phyloP scores from a whole-genome alignment of 371 early-diverging fungal genomes.

The Lichtheimia hyalospora region DNA sequence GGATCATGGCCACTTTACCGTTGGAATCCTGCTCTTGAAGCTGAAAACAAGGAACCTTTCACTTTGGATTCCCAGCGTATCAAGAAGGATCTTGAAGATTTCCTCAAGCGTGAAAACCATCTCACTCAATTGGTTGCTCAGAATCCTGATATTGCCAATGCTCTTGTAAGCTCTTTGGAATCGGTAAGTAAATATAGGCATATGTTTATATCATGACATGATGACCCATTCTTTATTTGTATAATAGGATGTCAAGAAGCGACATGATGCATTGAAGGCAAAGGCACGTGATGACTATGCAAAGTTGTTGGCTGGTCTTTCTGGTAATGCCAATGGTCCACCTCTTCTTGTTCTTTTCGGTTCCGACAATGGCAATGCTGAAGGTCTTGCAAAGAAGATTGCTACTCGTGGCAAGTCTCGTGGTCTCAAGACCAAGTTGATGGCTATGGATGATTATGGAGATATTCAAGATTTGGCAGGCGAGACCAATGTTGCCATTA shows the following conservation, averaged over 20 bases:
- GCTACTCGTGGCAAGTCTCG: slow-evolving; percentile 79
- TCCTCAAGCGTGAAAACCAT: slow-evolving; percentile 83
- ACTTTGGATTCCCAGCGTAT: slow-evolving; percentile 83
- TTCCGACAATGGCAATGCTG: slow-evolving; percentile 91
- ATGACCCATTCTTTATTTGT: background rate
- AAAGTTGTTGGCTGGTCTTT: slow-evolving; percentile 61
- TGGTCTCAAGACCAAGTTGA: slow-evolving; percentile 70
- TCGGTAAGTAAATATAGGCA: slow-evolving; percentile 29
- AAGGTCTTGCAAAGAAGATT: slow-evolving; percentile 80
- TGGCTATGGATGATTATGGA: slow-evolving; percentile 79
- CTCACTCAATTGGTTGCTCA: slow-evolving; percentile 70
- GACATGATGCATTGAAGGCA: slow-evolving; percentile 49
- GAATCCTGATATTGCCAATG: slow-evolving; percentile 61
- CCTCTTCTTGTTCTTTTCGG: slow-evolving; percentile 85
- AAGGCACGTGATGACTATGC: slow-evolving; percentile 69
- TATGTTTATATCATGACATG: background rate
- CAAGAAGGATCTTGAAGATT: slow-evolving; percentile 76
- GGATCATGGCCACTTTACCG: slow-evolving; percentile 95
- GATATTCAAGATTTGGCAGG: slow-evolving; percentile 75
- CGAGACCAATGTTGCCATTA: slow-evolving; percentile 76
- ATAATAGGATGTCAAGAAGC: slow-evolving; percentile 51
- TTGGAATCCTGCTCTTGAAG: slow-evolving; percentile 78
- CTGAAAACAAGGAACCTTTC: slow-evolving; percentile 68
- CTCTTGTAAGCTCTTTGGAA: slow-evolving; percentile 52
- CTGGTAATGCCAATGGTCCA: slow-evolving; percentile 69